Percentiles rank a stretch among this genome's conserved stretches.
Conservation (phyloP, 345 rosid species). For the Citrus reticulata region DNA sequence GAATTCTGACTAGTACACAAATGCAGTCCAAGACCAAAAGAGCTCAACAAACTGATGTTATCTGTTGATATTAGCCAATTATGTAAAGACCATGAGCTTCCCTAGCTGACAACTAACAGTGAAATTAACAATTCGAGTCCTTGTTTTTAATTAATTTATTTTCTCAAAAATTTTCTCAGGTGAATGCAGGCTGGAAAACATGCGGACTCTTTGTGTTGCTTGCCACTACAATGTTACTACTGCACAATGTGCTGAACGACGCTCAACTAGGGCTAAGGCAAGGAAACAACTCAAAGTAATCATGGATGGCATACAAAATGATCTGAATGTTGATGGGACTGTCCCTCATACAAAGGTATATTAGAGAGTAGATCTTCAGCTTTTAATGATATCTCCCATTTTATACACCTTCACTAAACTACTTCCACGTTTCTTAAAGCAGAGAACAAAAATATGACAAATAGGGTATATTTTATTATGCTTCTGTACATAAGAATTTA, state of each 20-base stretch:
- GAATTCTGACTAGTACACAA: too few relatives aligned
- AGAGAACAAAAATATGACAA: too few relatives aligned
- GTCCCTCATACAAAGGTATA: conserved; percentile 31
- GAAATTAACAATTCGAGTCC: background rate
- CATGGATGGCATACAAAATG: conserved; percentile 37
- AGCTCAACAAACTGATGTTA: background rate
- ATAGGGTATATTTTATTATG: too few relatives aligned
- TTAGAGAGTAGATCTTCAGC: background rate
- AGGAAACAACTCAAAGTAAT: conserved; percentile 58
- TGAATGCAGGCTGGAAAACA: conserved; percentile 86
- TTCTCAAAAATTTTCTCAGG: conserved; percentile 37
- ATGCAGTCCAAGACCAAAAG: background rate
- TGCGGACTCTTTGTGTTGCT: conserved; percentile 92
- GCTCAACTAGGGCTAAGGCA: conserved; percentile 44
- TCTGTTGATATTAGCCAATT: background rate
- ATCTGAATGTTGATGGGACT: conserved; percentile 17
- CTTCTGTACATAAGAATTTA: too few relatives aligned
- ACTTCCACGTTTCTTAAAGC: background rate
- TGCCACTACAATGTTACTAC: conserved; percentile 82
- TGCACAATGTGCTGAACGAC: conserved; percentile 65
- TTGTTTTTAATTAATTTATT: background rate
- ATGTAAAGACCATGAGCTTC: background rate
- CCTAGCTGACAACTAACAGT: background rate
- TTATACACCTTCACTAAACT: background rate
- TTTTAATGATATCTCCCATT: background rate